Evolutionary conservation across 495 filamentous ascomycete genomes (phyloP).

Genomic region (Aspergillus baeticus): DNA sequence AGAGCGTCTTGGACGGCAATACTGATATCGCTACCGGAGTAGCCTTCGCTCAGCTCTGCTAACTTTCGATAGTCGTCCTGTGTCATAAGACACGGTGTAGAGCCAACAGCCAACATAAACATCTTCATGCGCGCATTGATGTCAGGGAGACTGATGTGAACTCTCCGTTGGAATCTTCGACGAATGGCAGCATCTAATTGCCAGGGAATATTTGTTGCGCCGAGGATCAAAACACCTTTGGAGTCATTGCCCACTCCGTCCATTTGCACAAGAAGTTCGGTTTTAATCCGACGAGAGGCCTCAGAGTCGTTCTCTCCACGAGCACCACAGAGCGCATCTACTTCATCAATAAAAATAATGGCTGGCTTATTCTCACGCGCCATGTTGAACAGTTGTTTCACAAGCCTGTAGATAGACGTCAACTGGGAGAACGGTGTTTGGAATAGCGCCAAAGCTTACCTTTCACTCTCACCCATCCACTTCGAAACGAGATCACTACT

Average conservation of each 20-base stretch:
- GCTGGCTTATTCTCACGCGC: conserved; percentile 96
- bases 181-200: conserved; percentile 98
- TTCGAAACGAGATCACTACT: conserved; percentile 96
- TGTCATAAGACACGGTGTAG: conserved; percentile 83
- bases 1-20: conserved; percentile 96
- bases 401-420: conserved; percentile 59
- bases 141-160: conserved; percentile 93
- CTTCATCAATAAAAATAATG: conserved; percentile 99
- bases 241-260: conserved; percentile 96
- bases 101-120: conserved; percentile 93
- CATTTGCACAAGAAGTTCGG: conserved; percentile 98
- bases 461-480: conserved; percentile 99
- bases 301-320: conserved; percentile 97
- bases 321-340: conserved; percentile 94
- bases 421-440: background rate
- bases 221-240: conserved; percentile 89
- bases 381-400: conserved; percentile 97
- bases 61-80: conserved; percentile 74
- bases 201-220: conserved; percentile 99
- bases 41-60: conserved; percentile 82
- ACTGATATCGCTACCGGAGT: conserved; percentile 92
- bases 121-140: conserved; percentile 86
- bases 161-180: conserved; percentile 91
- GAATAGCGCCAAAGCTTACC: no score
- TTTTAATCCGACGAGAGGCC: conserved; percentile 96